Base-by-base conservation (phyloP, 2,329 filamentous ascomycete genomes). In the Chaetothyriales sp. region DNA sequence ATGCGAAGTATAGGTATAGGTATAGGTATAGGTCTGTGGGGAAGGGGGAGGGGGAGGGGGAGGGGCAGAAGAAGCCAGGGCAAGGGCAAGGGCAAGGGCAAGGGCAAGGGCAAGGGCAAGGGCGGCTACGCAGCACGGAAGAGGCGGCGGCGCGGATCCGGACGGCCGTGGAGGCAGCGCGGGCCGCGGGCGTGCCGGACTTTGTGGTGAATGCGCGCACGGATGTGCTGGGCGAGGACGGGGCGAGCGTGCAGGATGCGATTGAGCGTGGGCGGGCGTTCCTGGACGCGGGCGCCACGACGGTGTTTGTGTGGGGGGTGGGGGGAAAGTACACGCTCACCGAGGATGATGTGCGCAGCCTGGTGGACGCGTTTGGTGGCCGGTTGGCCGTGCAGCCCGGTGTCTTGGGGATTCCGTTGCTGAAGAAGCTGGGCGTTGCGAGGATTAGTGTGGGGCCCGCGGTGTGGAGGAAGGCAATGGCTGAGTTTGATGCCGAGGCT, bases 271-370 rank as follows among this genome's bases (percentile, higher is more conserved):
- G 77, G 0, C 73, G 70, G 51, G 72, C 71, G n/a, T 81, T 75
- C 59, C 64, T 81, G 2, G 71, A 67, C 0, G 76, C 76, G 2
- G 79, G 78, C 0, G 79, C 78, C 0, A 74, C 70, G 10, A 79
- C 74, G 0, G 70, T 78, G 0, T 81, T 80, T 64, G 76, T 79
- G 48, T 81, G 76, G 77, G 78, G 78, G 12, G 75, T 70, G 1
- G 58, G 65, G 1, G 58, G 65, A 0, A 63, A 63, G 36, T 61
- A 69, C 18, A 63, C 75, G 43, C 64, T 77, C 10, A 65, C 65
- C 10, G 66, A 62, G 10, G 68, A 65, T 0, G 76, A 78, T 61
- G 68, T 78, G 2, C 61, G 66, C 59, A 62, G 58, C 43, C 59
- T 79, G 55, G 73, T 73, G 1, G 61, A 65, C 49, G 73, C 68